These are phyloP conservation scores for Alternaria postmessia DNA, from an alignment of 2,329 filamentous ascomycete genomes.

Conservation along the genomic window DNA sequence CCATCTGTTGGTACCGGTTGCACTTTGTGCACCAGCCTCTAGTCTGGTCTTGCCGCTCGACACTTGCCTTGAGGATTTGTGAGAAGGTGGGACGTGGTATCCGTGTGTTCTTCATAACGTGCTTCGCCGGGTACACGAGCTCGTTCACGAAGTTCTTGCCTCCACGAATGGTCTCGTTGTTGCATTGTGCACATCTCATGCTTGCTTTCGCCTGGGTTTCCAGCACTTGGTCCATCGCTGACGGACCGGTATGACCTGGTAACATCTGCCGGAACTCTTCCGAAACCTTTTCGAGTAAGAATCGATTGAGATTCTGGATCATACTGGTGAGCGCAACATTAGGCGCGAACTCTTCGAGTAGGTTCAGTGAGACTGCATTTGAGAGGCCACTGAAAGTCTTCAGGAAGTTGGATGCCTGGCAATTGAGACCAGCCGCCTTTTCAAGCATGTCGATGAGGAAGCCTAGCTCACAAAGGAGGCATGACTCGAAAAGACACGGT, in stretches of 20 bases:
- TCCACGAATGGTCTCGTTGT: slow-evolving; percentile 82
- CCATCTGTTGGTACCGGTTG: slow-evolving; percentile 86
- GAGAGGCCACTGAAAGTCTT: slow-evolving; percentile 87
- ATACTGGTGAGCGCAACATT: slow-evolving; percentile 78
- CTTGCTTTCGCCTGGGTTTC: slow-evolving; percentile 74
- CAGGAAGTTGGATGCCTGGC: slow-evolving; percentile 93
- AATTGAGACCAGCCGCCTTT: slow-evolving; percentile 92
- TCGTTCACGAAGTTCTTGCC: slow-evolving; percentile 86
- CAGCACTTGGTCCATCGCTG: slow-evolving; percentile 75
- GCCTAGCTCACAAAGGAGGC: slow-evolving; percentile 90
- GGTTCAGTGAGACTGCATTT: slow-evolving; percentile 76
- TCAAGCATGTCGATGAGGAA: slow-evolving; percentile 98
- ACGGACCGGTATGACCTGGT: slow-evolving; percentile 61
- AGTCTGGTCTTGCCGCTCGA: slow-evolving; percentile 87
- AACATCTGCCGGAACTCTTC: slow-evolving; percentile 76
- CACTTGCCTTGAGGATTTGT: slow-evolving; percentile 87
- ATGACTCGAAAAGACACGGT: slow-evolving; percentile 81
- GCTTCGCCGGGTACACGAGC: slow-evolving; percentile 76
- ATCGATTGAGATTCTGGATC: slow-evolving; percentile 85
- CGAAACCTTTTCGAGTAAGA: slow-evolving; percentile 81
- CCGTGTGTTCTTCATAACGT: slow-evolving; percentile 64
- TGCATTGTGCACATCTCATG: slow-evolving; percentile 86
- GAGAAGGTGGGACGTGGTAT: slow-evolving; percentile 72
- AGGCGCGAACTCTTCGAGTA: slow-evolving; percentile 84
- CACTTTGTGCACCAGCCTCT: slow-evolving; percentile 94